Evolutionary conservation across 2,329 filamentous ascomycete species (phyloP).

Genomic region (Ceratocystis diversiconidia): DNA sequence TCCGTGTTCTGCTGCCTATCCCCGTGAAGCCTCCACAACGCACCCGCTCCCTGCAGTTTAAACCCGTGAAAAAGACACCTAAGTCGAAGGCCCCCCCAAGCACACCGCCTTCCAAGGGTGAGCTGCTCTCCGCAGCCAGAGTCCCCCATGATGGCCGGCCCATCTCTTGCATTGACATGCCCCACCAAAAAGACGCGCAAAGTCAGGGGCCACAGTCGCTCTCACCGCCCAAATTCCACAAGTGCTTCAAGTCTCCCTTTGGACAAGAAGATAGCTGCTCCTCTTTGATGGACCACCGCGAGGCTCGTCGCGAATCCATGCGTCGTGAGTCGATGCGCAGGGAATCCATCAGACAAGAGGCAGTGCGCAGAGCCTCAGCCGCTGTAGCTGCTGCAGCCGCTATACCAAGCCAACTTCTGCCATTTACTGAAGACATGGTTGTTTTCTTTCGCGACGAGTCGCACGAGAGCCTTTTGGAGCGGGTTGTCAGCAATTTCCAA

Average conservation of each 20-base stretch:
- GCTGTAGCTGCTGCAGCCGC: not conserved
- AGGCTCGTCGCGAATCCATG: not conserved
- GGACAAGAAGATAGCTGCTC: not conserved
- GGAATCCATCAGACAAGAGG: conserved; percentile 4
- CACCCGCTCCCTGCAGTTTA: conserved; percentile 13
- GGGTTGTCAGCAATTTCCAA: conserved; percentile 34
- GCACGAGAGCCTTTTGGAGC: conserved; percentile 31
- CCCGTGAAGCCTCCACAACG: conserved; percentile 14
- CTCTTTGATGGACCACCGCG: not conserved
- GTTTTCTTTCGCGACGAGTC: conserved; percentile 37
- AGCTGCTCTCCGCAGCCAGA: conserved; percentile 2
- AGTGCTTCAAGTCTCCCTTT: conserved; percentile 15
- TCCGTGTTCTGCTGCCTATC: conserved; percentile 7
- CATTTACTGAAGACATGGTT: conserved; percentile 45
- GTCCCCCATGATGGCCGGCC: conserved; percentile 5
- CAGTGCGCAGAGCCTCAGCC: not conserved
- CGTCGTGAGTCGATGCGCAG: conserved; percentile 7
- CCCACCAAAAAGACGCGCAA: not conserved
- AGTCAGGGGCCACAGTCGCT: not conserved
- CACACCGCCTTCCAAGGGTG: conserved; percentile 14
- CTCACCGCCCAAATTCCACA: conserved; percentile 15
- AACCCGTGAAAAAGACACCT: conserved; percentile 12
- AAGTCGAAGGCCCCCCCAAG: conserved; percentile 5
- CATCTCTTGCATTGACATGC: conserved; percentile 11
- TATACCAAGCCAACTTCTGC: conserved; percentile 27